Evolutionary conservation across 1,284 basidiomycete species (phyloP).

Genomic region (Golubevia sp.): DNA sequence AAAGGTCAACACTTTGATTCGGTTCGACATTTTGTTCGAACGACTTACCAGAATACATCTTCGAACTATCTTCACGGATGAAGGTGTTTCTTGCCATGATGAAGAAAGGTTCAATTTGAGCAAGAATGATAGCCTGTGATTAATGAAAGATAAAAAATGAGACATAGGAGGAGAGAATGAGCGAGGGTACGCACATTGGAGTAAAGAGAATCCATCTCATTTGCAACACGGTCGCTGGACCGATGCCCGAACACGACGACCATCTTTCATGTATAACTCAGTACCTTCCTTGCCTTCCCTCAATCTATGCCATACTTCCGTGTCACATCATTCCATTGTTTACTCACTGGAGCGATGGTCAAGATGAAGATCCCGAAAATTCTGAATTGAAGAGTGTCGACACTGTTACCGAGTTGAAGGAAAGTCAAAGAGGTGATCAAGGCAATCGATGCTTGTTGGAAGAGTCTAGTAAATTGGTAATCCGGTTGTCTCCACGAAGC

Average conservation of each 20-base stretch:
- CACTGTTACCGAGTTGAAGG: slow-evolving; percentile 40
- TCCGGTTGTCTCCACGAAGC: slow-evolving; percentile 22
- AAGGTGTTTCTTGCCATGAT: slow-evolving; percentile 46
- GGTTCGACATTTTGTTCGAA: neutral
- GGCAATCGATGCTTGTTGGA: slow-evolving; percentile 27
- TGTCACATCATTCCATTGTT: no score
- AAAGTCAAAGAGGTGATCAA: slow-evolving; percentile 44
- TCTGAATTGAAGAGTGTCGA: slow-evolving; percentile 38
- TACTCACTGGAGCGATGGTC: slow-evolving; percentile 29
- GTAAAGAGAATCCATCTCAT: no score
- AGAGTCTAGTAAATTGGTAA: slow-evolving; percentile 26
- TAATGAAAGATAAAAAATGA: no score
- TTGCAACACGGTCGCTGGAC: no score
- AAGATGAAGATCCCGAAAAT: slow-evolving; percentile 50
- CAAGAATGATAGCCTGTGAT: slow-evolving; percentile 37
- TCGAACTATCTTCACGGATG: slow-evolving; percentile 45
- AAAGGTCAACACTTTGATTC: neutral
- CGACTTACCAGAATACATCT: slow-evolving; percentile 27
- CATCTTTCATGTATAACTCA: no score
- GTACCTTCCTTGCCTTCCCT: no score
- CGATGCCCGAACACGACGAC: no score
- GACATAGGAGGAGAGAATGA: no score
- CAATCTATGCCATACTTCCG: no score
- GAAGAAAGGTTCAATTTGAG: slow-evolving; percentile 51
- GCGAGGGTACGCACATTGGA: no score